These are phyloP conservation scores for Coffea humblotiana DNA, from an alignment of 305 asterid genomes.

Conservation along the genomic window DNA sequence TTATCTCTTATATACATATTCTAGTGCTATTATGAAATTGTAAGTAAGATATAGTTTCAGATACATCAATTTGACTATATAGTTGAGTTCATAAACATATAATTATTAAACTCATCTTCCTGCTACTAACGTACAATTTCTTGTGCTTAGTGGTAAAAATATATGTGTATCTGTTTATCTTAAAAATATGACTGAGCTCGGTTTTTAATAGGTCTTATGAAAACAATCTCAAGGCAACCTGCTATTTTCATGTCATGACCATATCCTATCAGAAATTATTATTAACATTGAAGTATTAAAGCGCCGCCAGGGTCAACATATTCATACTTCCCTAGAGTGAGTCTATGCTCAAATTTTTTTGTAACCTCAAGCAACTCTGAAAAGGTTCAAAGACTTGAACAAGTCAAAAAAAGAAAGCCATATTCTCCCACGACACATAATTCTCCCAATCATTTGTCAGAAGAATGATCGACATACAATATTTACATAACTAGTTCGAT, in stretches of 20 bases:
- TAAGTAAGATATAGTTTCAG: too few species aligned
- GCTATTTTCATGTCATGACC: background rate
- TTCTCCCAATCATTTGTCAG: too few species aligned
- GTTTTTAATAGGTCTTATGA: background rate
- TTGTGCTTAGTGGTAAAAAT: too few species aligned
- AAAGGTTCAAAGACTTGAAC: constrained; percentile 1
- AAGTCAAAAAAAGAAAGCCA: background rate
- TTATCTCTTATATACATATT: too few species aligned
- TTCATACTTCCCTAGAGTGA: background rate
- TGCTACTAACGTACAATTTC: too few species aligned
- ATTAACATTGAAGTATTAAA: background rate
- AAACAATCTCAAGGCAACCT: background rate
- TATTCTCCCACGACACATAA: background rate
- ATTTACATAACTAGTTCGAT: background rate
- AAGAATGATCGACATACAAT: background rate
- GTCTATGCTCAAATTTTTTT: background rate
- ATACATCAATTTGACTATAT: too few species aligned
- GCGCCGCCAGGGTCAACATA: background rate
- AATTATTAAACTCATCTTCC: too few species aligned
- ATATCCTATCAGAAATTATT: background rate
- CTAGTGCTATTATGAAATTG: too few species aligned
- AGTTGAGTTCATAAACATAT: too few species aligned
- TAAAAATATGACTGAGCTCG: background rate
- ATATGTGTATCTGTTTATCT: background rate
- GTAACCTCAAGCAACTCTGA: background rate